These are phyloP conservation scores for Laburnicola sp. DNA, from an alignment of 2,329 filamentous ascomycete genomes.

Conservation along the genomic window DNA sequence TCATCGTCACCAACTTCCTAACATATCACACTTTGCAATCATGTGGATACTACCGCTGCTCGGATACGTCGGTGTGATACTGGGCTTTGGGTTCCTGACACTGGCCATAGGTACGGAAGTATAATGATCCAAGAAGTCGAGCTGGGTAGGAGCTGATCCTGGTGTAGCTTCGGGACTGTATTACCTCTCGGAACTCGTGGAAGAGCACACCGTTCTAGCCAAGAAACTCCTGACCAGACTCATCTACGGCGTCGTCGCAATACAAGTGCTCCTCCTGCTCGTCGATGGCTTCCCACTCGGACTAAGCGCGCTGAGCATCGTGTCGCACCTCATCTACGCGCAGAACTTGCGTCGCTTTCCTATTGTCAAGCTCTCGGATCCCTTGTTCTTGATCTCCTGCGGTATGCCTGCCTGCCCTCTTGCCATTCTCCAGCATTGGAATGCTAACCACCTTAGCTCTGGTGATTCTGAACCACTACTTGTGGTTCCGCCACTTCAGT, in stretches of 20 bases:
- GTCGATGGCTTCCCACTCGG: conserved; percentile 84
- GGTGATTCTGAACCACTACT: conserved; percentile 86
- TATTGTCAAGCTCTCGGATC: conserved; percentile 83
- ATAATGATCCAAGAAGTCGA: background rate
- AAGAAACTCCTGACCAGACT: conserved; percentile 83
- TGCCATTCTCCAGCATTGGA: background rate
- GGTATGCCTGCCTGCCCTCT: conserved; percentile 54
- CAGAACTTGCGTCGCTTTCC: conserved; percentile 79
- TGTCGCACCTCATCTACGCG: conserved; percentile 81
- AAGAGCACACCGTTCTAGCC: conserved; percentile 92
- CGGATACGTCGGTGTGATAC: conserved; percentile 81
- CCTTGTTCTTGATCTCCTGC: conserved; percentile 82
- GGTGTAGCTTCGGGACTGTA: conserved; percentile 86
- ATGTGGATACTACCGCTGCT: conserved; percentile 97
- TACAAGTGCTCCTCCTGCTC: conserved; percentile 74
- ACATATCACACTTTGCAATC: conserved; percentile 28
- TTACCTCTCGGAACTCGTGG: conserved; percentile 96
- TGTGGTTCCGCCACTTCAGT: conserved; percentile 96
- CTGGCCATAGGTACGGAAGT: conserved; percentile 74
- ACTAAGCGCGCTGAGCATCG: conserved; percentile 73
- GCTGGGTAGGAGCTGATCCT: background rate
- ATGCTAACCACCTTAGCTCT: conserved; percentile 57
- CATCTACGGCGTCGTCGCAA: conserved; percentile 77
- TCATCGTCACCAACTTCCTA: background rate
- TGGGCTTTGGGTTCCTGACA: conserved; percentile 93